Base-by-base conservation (phyloP, 352 stramenopile genomes). In the Phytophthora ramorum region DNA sequence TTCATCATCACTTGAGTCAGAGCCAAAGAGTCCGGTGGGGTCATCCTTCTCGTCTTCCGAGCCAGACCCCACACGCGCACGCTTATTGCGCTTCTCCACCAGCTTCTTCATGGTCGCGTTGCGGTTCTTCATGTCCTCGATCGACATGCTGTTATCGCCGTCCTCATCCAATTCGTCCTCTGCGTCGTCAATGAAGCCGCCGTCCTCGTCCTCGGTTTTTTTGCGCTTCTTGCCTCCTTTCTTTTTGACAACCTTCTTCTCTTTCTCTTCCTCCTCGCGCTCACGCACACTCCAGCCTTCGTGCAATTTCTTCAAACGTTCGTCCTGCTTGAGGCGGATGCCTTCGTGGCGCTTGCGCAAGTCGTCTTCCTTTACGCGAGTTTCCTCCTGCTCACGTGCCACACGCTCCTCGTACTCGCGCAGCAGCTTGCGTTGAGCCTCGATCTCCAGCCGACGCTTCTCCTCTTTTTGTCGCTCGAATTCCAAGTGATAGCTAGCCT, bases 111-210 rank as follows among this genome's bases (percentile, higher is more conserved):
- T 91, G 53, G 87, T 96, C 17, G 75, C 59, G 48, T 94, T 94
- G 51, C 87, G 87, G 75, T 96, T 93, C 78, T 96, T 94, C 88
- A 96, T 96, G 69, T 96, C 87, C 64, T 93, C 87, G 41, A 96
- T 94, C 24, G 85, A 94, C 76, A 96, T 91, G 48, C 75, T 76
- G 26, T 61, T 73, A 45, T 81, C 82, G 6, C 75, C 85, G 20
- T 94, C 83, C 4, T 90, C 83, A 40, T 92, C 84, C 46, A 86
- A 38, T 10, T 78, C 79, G 19, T 75, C 76, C 9, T 79, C 83
- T 46, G 79, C 71, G 44, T 90, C 71, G 56, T 90, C 70, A 61
- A 90, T 90, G 57, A 89, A 90, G 24, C 76, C 78, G 26, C 87
- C 78, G 9, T 91, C 85, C n/a, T 89, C 81, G 9, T 81, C 79